phyloP scores from a whole-genome alignment of 768 basidiomycete species.

The Kwoniella heveanensis region DNA sequence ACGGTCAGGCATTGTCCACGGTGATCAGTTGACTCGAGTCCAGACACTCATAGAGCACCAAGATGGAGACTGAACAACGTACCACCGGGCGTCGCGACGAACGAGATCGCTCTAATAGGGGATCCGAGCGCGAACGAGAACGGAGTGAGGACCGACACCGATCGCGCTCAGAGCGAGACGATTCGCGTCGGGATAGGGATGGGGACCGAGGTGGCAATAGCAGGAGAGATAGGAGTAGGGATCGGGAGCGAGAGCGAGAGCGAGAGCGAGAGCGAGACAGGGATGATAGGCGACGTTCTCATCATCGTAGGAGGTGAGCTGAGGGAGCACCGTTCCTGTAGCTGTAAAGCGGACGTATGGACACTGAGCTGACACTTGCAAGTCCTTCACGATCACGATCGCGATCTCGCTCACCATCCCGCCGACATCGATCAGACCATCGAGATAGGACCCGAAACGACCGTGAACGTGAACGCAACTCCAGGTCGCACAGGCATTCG shows the following conservation, averaged over 20 bases:
- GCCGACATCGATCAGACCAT: conserved; percentile 18
- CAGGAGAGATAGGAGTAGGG: conserved; percentile 2
- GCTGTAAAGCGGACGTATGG: background rate
- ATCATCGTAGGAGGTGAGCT: background rate
- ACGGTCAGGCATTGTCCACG: no score
- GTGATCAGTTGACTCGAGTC: no score
- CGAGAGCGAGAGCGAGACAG: conserved; percentile 6
- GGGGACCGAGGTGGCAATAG: background rate
- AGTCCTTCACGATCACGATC: conserved; percentile 31
- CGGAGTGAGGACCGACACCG: conserved; percentile 8
- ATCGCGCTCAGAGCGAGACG: conserved; percentile 7
- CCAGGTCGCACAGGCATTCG: background rate
- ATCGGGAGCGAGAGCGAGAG: background rate
- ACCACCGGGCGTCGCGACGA: background rate
- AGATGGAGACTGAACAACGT: background rate
- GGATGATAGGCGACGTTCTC: background rate
- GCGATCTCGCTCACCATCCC: conserved; percentile 31
- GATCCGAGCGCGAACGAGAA: conserved; percentile 10
- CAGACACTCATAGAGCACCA: background rate
- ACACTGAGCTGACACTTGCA: conserved; percentile 18
- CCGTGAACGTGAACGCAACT: background rate
- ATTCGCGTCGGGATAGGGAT: conserved; percentile 10
- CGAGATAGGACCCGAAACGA: background rate
- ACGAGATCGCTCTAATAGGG: conserved; percentile 1
- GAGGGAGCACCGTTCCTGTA: background rate